phyloP scores from a whole-genome alignment of 495 filamentous ascomycete genomes.

The Penicillium atrosanguineum region DNA sequence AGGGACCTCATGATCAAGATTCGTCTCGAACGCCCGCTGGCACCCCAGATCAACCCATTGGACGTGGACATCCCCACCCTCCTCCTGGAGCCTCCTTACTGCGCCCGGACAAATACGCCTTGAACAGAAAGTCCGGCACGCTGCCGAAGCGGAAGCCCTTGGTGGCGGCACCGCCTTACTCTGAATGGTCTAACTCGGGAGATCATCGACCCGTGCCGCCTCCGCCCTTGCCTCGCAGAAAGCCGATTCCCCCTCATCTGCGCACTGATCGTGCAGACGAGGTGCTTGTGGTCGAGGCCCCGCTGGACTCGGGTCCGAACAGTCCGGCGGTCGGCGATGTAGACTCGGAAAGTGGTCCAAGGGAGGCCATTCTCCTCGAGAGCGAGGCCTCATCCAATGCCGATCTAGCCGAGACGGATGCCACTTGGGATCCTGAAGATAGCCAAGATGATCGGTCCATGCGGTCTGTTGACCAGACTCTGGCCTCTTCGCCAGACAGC shows the following conservation, averaged over 20 bases:
- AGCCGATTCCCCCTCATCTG: conserved; percentile 29
- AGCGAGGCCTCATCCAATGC: conserved; percentile 12
- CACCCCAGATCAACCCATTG: conserved; percentile 67
- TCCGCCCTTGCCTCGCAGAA: conserved; percentile 20
- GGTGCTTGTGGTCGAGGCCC: conserved; percentile 51
- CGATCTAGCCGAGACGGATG: not conserved
- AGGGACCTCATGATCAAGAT: conserved; percentile 29
- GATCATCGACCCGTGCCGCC: conserved; percentile 24
- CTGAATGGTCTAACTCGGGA: conserved; percentile 23
- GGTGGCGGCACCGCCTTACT: conserved; percentile 33
- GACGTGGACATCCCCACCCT: conserved; percentile 58
- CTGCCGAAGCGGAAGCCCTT: conserved; percentile 63
- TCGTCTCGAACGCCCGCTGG: conserved; percentile 37
- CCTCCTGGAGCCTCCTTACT: conserved; percentile 63
- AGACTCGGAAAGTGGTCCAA: conserved; percentile 11
- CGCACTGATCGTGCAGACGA: conserved; percentile 31
- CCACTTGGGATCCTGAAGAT: conserved; percentile 3
- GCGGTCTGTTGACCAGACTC: conserved; percentile 10
- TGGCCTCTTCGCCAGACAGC: conserved; percentile 5
- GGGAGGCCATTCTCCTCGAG: conserved; percentile 1
- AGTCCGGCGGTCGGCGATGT: conserved; percentile 40
- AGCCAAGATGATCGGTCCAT: conserved; percentile 3
- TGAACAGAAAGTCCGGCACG: conserved; percentile 53
- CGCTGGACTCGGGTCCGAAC: conserved; percentile 49
- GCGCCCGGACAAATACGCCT: conserved; percentile 65